Base-by-base conservation (phyloP, 805 yeast genomes). In the Cyberlindnera meyerae region DNA sequence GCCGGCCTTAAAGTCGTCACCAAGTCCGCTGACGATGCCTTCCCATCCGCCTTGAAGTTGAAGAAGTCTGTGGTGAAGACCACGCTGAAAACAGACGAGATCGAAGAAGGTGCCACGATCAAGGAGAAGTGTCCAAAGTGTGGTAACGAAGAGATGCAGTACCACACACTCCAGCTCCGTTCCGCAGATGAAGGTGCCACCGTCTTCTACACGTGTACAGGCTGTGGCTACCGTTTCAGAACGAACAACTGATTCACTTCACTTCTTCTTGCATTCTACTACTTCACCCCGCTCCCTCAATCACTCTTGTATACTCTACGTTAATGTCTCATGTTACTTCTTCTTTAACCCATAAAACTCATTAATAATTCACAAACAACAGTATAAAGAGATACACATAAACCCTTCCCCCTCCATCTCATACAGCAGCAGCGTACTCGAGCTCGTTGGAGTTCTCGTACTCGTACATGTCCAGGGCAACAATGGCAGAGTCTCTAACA, bases 151-250 rank as follows among this genome's bases (percentile, higher is more conserved):
- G 97, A 93, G 63, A 94, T 94, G 98, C 89, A 81, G 59, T 93
- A 90, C 60, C 97, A 93, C 58, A 93, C 98, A 5, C 69, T 93
- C 49, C 99, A 93, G 64, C 73, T 93, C 52, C 79, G 99, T 66
- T 84, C 96, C 37, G 99, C 98, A 1, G 99, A 93, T 72, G 99
- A 93, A 73, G 99, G 98, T 73, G 95, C 98, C 20, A 93, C 99
- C 8, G 97, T 93, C 24, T 93, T 93, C 60, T 94, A 93, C 66
- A 90, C 98, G 1, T 93, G 98, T 69, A 82, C 95, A 1, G 66
- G 74, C 28, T 93, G 99, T 73, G 88, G 89, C 29, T 87, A 90
- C 72, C 79, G 86, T 54, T 89, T 85, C 70, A 82, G 97, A 68
- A 89, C 96, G 25, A 90, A 93, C 62, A 93, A 93, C 60, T 90